Base-by-base conservation (phyloP, 2,329 filamentous ascomycete species). In the Aureobasidium subglaciale region DNA sequence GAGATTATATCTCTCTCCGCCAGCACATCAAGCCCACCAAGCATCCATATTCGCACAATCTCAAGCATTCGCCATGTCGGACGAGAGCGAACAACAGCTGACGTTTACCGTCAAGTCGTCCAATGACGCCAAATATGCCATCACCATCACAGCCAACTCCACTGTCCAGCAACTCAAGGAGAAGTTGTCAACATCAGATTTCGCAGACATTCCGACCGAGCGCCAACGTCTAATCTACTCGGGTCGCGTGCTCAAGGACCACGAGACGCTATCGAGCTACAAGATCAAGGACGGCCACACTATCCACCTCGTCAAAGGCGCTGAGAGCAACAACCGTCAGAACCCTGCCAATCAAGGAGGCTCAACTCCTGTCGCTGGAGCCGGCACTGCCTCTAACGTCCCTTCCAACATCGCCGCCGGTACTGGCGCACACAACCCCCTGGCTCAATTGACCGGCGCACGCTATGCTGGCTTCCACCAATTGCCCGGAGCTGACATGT, bases 31-130 rank as follows among this genome's bases (percentile, higher is more conserved):
- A 24, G 2, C 18, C 32, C n/a, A n/a, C n/a, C n/a, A n/a, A 16
- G 2, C 27, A 35, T 22, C 20, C 20, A 48, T 1, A 34, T 18
- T n/a, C 30, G 5, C 4, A 2, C 43, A 48, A 7, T 22, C 20
- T 7, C 29, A 24, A 22, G 13, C 30, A 13, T 16, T 25, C 20
- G 20, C 30, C 66, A 88, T 88, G 85, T 80, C 86, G 68, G 70
- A 76, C 56, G 79, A 83, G 65, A 40, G 48, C n/a, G 88, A 91
- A 67, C 75, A 85, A 66, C 85, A 91, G 65, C 76, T 99, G 75
- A 95, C 88, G 71, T 97, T 99, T 82, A 93, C 90, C 75, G 86
- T 99, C 73, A 99, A 97, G 78, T 88, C 89, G n/a, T 91, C 90
- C n/a, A 87, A 85, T 64, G 91, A 96, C 68, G 84, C 82, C 69